Base-by-base conservation (phyloP, 208 protist species). In the Crithidia bombi region DNA sequence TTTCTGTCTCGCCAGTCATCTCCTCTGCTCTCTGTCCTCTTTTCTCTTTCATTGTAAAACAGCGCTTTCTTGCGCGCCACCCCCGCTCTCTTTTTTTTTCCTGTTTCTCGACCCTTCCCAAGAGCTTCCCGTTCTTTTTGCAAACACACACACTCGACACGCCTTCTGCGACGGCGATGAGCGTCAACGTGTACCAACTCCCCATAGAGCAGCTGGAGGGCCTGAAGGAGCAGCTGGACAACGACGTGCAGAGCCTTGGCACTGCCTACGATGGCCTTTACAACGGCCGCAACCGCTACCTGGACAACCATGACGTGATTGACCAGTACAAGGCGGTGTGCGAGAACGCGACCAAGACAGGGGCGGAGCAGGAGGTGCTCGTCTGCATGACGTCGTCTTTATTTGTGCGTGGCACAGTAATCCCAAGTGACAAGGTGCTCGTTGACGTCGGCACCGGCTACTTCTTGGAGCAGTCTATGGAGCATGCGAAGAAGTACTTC, bases 381-480 rank as follows among this genome's bases (percentile, higher is more conserved):
- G 77, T 96, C 46, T 91, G 85, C 78, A 87, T 96, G 75, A 93
- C 88, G 21, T 92, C 88, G 1, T 89, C 86, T 23, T 83, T 96
- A 46, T 92, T 92, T 62, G 86, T 89, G 2, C 76, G 73, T 23
- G 91, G 88, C 51, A 75, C 70, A 17, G 80, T 93, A 0, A 80
- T 96, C 25, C 88, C 82, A 6, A 87, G 73, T 38, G 82, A 92
- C 52, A 82, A 72, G 57, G 91, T 96, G 23, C 62, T 96, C 23
- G 85, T 96, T 14, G 91, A 96, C 58, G 91, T 96, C 33, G 91
- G 91, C 49, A 93, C 91, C 41, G 88, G 89, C 64, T 96, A 96
- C 81, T 96, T 89, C 64, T 65, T 96, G 14, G 83, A 96, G 78
- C 77, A 90, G 78, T 79, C 86, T 21, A 89, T 92, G 77, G 80